These are phyloP conservation scores for Penicillium longicatenatum DNA, from an alignment of 495 filamentous ascomycete species.

Conservation along the genomic window DNA sequence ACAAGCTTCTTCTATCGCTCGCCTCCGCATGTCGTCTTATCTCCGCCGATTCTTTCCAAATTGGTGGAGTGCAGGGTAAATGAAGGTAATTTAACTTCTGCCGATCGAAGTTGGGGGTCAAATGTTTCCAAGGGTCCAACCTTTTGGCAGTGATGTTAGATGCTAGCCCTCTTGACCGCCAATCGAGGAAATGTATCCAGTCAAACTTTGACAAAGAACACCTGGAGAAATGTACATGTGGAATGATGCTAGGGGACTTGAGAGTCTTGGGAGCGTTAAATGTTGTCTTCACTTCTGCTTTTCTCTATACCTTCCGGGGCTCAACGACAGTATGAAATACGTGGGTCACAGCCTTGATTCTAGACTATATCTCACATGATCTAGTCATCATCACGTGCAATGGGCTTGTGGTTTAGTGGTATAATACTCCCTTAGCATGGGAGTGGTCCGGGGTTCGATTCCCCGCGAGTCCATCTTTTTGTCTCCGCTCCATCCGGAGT, in stretches of 20 bases:
- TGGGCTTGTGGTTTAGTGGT: conserved; percentile 50
- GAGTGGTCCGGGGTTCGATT: conserved; percentile 61
- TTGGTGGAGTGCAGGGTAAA: not conserved
- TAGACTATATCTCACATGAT: not conserved
- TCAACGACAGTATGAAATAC: too few relatives aligned
- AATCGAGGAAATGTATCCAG: too few relatives aligned
- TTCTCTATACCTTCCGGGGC: too few relatives aligned
- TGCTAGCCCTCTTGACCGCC: too few relatives aligned
- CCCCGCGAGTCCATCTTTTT: conserved; percentile 51
- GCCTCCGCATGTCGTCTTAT: not conserved
- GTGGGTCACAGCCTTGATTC: too few relatives aligned
- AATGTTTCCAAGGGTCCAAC: not conserved
- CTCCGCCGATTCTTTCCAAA: not conserved
- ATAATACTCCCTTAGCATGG: conserved; percentile 51
- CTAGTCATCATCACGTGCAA: not conserved
- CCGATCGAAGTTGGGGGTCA: not conserved
- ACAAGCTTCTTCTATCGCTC: not conserved
- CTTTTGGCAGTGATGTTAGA: too few relatives aligned
- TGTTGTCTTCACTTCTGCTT: too few relatives aligned
- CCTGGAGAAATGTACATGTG: too few relatives aligned
- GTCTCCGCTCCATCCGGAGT: too few relatives aligned
- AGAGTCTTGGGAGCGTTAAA: too few relatives aligned
- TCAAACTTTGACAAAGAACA: too few relatives aligned
- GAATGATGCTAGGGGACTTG: too few relatives aligned
- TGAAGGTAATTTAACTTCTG: not conserved